These are phyloP conservation scores for Globisporangium nunn DNA, from an alignment of 352 stramenopile genomes.

Conservation along the genomic window DNA sequence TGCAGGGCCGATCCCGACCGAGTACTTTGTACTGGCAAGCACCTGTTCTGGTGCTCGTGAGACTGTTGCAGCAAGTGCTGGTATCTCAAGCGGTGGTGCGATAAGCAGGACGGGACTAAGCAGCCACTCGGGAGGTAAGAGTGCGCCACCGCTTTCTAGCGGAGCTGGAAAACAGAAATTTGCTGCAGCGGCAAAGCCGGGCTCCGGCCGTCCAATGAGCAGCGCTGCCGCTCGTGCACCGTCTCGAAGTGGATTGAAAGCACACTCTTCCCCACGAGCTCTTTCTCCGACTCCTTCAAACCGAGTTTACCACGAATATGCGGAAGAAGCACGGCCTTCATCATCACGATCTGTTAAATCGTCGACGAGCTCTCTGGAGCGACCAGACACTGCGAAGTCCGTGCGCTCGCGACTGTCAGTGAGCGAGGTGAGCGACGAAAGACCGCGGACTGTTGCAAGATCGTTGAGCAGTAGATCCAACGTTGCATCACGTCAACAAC, in stretches of 20 bases:
- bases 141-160: background rate
- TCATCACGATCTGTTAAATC: background rate
- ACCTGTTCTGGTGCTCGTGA: background rate
- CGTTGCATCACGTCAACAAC: background rate
- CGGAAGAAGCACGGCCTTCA: too few species aligned
- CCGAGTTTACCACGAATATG: background rate
- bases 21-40: constrained; percentile 38
- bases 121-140: constrained; percentile 1
- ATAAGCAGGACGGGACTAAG: background rate
- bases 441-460: background rate
- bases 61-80: background rate
- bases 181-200: background rate
- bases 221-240: background rate
- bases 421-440: background rate
- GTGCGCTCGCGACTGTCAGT: background rate
- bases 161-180: background rate
- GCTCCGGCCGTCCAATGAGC: constrained; percentile 1
- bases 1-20: constrained; percentile 26
- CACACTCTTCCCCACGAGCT: background rate
- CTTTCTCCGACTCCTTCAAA: background rate
- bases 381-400: background rate
- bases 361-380: background rate
- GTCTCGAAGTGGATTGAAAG: background rate
- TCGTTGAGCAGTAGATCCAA: background rate
- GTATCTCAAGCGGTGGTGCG: background rate